Evolutionary conservation across 208 protist genomes (phyloP), one percentile per base, ranked within the genome.

Genomic region (Leishmania arabica): DNA sequence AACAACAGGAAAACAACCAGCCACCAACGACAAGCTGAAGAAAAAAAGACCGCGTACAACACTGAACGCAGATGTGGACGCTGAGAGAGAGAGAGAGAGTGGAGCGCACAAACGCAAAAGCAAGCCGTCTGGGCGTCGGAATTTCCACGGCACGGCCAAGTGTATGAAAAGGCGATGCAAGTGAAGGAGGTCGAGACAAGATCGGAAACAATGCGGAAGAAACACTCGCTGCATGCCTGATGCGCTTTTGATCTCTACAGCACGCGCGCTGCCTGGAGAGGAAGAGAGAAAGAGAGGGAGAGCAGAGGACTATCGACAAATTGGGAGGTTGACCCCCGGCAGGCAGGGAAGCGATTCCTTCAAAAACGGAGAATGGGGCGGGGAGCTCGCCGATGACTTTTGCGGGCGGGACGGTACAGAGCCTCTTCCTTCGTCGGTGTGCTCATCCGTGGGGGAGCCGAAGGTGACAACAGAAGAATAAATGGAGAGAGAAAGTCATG

Each of bases 131-230:
- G 47, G 8, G 2, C 11, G 13, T 37, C 0, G 13, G 13, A 27
- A 58, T 24, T 37, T 56, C 42, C 45, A 56, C 70, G n/a, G 11
- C 4, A 37, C 70, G 17, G 42, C 34, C 4, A 53, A 19, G 70
- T 15, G 2, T 4, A 51, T 17, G n/a, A 31, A 3, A 7, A 58
- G 47, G 11, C n/a, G 47, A 75, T n/a, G 78, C 21, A 42, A 21
- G 27, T 17, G 5, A 71, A 40, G 47, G 77, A 40, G 24, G 42
- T 7, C 54, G 21, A 77, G n/a, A 66, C 72, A 7, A 69, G 76
- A 53, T 37, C 11, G 37, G 78, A 60, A 40, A 13, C 79, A 51
- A 83, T 15, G 31, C 45, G 27, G 71, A 64, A 53, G 68, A 54
- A 82, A 47, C 37, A 71, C 66, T 21, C 40, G 17, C 0, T 0